Percentiles rank a stretch among this genome's conserved stretches.
Conservation (phyloP, 1,139 yeast species). For the Hansenula sp. region DNA sequence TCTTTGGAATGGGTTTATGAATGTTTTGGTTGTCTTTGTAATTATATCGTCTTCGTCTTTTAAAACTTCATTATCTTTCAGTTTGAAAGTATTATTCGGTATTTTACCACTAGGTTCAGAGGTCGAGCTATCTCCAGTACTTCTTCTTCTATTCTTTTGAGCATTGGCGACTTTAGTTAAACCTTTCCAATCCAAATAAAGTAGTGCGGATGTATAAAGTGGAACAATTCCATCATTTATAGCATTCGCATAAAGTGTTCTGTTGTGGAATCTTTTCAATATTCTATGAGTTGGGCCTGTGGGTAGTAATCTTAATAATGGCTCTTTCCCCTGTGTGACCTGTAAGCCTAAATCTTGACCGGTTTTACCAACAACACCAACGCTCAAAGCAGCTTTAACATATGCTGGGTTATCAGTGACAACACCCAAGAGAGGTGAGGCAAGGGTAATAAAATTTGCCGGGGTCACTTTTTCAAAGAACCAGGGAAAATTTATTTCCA, state of each 20-base stretch:
- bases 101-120: slow-evolving; percentile 14
- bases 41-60: slow-evolving; percentile 8
- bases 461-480: slow-evolving; percentile 67
- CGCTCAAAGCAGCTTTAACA: slow-evolving; percentile 76
- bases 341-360: slow-evolving; percentile 88
- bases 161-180: slow-evolving; percentile 71
- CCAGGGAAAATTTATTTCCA: slow-evolving; percentile 67
- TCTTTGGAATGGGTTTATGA: slow-evolving; percentile 20
- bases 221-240: slow-evolving; percentile 87
- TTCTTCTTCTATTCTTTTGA: slow-evolving; percentile 21
- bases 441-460: slow-evolving; percentile 77
- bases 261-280: slow-evolving; percentile 55
- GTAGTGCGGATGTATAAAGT: slow-evolving; percentile 75
- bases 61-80: slow-evolving; percentile 9
- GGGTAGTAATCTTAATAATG: slow-evolving; percentile 71
- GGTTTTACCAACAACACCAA: slow-evolving; percentile 89
- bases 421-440: slow-evolving; percentile 87
- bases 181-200: slow-evolving; percentile 59
- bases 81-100: slow-evolving; percentile 15
- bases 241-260: slow-evolving; percentile 42
- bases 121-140: slow-evolving; percentile 10
- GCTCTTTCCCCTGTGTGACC: slow-evolving; percentile 35
- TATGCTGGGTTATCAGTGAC: slow-evolving; percentile 83
- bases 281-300: slow-evolving; percentile 76
- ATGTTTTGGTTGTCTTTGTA: slow-evolving; percentile 11